These are phyloP conservation scores for Epichloe sylvatica DNA, from an alignment of 2,329 filamentous ascomycete species.

Conservation along the genomic window DNA sequence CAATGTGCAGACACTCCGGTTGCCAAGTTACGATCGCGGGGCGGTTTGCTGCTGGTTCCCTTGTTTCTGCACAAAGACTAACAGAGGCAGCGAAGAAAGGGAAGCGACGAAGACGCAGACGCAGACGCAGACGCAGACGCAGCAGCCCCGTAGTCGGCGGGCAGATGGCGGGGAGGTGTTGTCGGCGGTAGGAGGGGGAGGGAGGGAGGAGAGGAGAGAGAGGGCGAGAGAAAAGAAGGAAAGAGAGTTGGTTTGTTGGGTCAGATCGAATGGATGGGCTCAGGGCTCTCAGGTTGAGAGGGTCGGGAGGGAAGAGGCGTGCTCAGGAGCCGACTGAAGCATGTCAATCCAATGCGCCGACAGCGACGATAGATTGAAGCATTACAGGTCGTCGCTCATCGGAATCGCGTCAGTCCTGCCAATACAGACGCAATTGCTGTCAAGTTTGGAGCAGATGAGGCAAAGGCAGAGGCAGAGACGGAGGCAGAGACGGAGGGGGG, in stretches of 20 bases:
- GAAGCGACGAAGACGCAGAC: background rate
- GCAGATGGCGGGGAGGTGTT: background rate
- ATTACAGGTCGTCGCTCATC: slow-evolving; percentile 16
- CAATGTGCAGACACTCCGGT: background rate
- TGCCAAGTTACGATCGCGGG: slow-evolving; percentile 8
- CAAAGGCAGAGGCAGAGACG: background rate
- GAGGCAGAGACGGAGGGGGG: background rate
- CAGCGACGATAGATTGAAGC: slow-evolving; percentile 10
- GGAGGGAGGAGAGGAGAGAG: background rate
- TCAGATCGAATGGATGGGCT: slow-evolving; percentile 8
- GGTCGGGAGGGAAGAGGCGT: slow-evolving; percentile 11
- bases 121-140: background rate
- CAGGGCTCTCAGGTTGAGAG: slow-evolving; percentile 3
- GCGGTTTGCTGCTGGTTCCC: slow-evolving; percentile 3
- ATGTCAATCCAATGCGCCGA: slow-evolving; percentile 14
- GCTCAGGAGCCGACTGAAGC: slow-evolving; percentile 15
- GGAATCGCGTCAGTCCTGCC: slow-evolving; percentile 9
- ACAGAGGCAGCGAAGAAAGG: background rate
- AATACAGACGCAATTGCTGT: slow-evolving; percentile 14
- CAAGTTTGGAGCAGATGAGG: slow-evolving; percentile 4
- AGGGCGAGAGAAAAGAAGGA: background rate
- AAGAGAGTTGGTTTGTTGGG: slow-evolving; percentile 4
- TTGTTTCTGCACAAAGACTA: background rate
- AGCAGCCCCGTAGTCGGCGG: background rate
- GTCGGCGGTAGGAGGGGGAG: background rate